These are phyloP conservation scores for Eragrostis nindensis DNA, from an alignment of 176 grass and related monocot species.

Conservation along the genomic window DNA sequence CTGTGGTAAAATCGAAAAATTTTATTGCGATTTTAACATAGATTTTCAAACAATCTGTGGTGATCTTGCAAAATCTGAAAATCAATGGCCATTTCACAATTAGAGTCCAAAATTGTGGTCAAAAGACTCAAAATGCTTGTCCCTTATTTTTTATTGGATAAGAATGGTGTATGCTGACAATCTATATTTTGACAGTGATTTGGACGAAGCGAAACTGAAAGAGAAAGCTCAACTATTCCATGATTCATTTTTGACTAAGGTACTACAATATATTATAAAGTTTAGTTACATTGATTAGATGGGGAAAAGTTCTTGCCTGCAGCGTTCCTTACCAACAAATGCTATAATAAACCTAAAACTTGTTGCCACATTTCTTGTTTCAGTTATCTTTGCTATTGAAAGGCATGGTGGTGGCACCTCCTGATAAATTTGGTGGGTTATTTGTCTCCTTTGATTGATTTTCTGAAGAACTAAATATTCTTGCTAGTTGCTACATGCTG, in stretches of 20 bases:
- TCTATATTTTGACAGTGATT: constrained; percentile 54
- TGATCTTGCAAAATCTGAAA: no score
- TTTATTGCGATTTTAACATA: no score
- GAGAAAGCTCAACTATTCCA: constrained; percentile 82
- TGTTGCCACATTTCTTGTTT: constrained; percentile 10
- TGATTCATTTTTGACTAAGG: constrained; percentile 94
- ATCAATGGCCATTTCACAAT: no score
- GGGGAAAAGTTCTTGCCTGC: not conserved
- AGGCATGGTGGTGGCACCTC: constrained; percentile 95
- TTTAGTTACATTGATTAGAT: constrained; percentile 2
- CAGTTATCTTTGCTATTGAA: constrained; percentile 98
- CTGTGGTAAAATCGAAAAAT: no score
- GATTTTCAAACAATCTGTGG: no score
- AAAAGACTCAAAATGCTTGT: no score
- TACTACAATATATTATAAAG: constrained; percentile 24
- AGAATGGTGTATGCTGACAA: constrained; percentile 30
- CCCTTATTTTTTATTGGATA: no score
- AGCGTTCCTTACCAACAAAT: constrained; percentile 13
- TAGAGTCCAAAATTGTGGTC: no score
- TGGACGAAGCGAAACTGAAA: constrained; percentile 79
- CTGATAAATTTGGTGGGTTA: constrained; percentile 87
- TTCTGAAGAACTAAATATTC: no score
- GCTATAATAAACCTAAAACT: constrained; percentile 17
- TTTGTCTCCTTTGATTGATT: constrained; percentile 43
- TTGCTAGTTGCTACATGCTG: constrained; percentile 2